Percentiles rank a stretch among this genome's conserved stretches.
phyloP scores from a whole-genome alignment of 352 stramenopile species.

The Pythium coloratum region DNA sequence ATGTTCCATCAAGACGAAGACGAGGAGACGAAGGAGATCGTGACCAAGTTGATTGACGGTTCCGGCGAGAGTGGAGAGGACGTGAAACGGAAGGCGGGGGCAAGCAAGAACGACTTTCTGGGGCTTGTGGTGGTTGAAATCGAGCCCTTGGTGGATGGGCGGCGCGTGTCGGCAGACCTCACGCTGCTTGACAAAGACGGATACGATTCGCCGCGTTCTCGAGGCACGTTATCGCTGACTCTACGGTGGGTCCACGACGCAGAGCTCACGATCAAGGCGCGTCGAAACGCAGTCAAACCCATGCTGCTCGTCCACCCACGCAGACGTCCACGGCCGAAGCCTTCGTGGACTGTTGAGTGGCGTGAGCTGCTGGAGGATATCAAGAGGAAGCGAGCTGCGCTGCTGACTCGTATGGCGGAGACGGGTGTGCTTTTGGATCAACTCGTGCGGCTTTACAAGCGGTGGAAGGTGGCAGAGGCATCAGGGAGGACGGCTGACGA shows the following conservation, averaged over 20 bases:
- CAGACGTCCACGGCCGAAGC: slow-evolving; percentile 19
- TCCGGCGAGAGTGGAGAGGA: neutral
- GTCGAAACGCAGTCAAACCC: slow-evolving; percentile 24
- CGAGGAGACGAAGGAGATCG: slow-evolving; percentile 2
- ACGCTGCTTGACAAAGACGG: slow-evolving; percentile 31
- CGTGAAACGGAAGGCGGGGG: neutral
- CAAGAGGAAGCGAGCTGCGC: neutral
- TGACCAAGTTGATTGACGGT: neutral
- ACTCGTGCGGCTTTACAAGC: slow-evolving; percentile 49
- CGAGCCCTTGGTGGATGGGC: slow-evolving; percentile 44
- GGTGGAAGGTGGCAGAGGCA: slow-evolving; percentile 40
- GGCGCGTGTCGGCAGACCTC: slow-evolving; percentile 42
- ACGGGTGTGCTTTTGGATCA: slow-evolving; percentile 39
- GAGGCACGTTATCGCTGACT: slow-evolving; percentile 46
- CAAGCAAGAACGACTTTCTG: slow-evolving; percentile 42
- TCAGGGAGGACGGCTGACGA: slow-evolving; percentile 65
- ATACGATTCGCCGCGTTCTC: slow-evolving; percentile 28
- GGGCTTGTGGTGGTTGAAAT: slow-evolving; percentile 43
- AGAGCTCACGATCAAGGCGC: neutral
- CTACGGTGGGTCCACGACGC: slow-evolving; percentile 59
- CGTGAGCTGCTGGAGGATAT: slow-evolving; percentile 1
- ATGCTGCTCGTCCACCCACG: slow-evolving; percentile 22
- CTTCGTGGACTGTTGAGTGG: neutral
- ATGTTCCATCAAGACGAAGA: slow-evolving; percentile 17
- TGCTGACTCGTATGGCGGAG: slow-evolving; percentile 9